phyloP scores from a whole-genome alignment of 352 stramenopile species.

The Peronospora tabacina region DNA sequence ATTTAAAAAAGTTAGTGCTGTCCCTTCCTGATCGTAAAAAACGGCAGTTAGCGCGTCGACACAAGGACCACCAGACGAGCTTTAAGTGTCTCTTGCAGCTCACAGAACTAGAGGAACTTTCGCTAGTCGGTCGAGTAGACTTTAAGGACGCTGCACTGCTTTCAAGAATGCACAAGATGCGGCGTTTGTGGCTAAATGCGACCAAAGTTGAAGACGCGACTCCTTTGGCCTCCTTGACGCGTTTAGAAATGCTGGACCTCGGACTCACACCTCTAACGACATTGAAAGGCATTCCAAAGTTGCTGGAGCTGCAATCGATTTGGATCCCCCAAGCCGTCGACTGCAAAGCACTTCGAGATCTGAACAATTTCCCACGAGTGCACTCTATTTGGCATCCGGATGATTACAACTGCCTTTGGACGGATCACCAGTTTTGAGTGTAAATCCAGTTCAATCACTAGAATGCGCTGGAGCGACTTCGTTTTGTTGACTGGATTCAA shows the following conservation, averaged over 20 bases:
- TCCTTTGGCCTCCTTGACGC: conserved; percentile 26
- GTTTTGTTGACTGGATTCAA: not conserved
- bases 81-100: conserved; percentile 41
- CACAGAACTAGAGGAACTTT: conserved; percentile 37
- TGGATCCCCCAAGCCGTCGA: conserved; percentile 40
- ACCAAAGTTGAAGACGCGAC: conserved; percentile 41
- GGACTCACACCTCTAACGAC: conserved; percentile 41
- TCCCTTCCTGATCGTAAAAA: conserved; percentile 38
- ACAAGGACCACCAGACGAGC: conserved; percentile 31
- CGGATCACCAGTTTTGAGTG: conserved; percentile 38
- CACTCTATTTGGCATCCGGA: conserved; percentile 53
- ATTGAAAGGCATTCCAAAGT: conserved; percentile 25
- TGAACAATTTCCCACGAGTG: conserved; percentile 37
- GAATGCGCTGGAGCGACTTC: not conserved
- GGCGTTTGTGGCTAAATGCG: conserved; percentile 38
- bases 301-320: conserved; percentile 38
- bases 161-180: conserved; percentile 31
- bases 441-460: not conserved
- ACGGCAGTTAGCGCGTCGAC: conserved; percentile 34
- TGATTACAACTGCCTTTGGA: conserved; percentile 62
- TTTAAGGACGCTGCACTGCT: conserved; percentile 46
- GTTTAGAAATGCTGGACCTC: conserved; percentile 41
- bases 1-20: conserved; percentile 46
- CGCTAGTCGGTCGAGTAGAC: conserved; percentile 45
- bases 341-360: conserved; percentile 36